A percentile compares a stretch with the other conserved stretches of the same genome.
Evolutionary conservation across 345 rosid species (phyloP).

Genomic region (Eutrema yunnanense): DNA sequence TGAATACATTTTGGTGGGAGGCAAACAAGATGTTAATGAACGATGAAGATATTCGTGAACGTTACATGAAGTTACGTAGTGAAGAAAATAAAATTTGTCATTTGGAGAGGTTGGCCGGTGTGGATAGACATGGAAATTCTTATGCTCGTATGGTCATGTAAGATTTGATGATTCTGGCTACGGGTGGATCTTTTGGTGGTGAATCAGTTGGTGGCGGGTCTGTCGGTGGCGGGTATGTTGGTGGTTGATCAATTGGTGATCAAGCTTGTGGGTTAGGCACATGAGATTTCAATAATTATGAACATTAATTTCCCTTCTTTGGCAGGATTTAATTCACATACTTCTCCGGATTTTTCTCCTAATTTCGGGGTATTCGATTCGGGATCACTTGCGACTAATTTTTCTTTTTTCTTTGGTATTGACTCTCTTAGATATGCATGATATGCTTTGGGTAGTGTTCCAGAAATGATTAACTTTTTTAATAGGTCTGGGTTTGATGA

Average conservation of each 20-base stretch:
- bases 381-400: neutral
- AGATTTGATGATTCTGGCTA: no score
- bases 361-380: neutral
- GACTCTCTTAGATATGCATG: neutral
- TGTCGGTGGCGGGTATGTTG: neutral
- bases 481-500: no score
- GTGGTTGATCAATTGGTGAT: neutral
- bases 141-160: neutral
- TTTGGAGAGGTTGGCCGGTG: neutral
- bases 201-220: neutral
- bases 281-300: no score
- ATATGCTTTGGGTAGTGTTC: neutral
- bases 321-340: no score
- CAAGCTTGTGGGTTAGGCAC: no score
- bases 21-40: no score
- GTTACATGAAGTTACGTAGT: no score
- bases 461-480: no score
- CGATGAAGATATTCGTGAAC: neutral
- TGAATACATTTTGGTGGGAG: neutral
- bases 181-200: no score
- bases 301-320: no score
- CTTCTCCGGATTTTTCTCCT: no score
- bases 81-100: neutral
- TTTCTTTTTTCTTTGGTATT: neutral
- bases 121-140: neutral